These are phyloP conservation scores for Pseudogymnoascus pannorum DNA, from an alignment of 2,329 filamentous ascomycete genomes.

Conservation along the genomic window DNA sequence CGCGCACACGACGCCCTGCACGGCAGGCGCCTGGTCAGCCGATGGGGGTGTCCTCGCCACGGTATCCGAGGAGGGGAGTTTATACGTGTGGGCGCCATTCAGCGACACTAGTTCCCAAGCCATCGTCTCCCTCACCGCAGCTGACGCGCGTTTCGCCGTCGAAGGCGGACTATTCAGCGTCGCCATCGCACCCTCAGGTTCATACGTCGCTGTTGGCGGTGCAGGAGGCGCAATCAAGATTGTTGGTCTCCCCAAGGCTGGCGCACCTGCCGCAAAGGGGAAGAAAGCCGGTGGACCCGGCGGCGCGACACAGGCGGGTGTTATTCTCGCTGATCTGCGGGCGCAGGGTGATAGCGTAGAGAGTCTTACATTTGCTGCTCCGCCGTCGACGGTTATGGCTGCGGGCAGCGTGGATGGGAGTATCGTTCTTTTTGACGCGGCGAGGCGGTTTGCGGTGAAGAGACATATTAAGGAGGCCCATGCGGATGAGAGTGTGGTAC, in stretches of 20 bases:
- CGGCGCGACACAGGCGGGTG: constrained; percentile 48
- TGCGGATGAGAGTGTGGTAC: constrained; percentile 83
- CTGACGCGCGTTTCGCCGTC: constrained; percentile 85
- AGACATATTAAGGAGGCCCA: constrained; percentile 76
- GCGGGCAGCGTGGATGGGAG: constrained; percentile 65
- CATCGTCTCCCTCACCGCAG: constrained; percentile 67
- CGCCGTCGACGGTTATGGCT: constrained; percentile 47
- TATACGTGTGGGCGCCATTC: constrained; percentile 92
- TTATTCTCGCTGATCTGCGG: constrained; percentile 76
- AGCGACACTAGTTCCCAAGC: constrained; percentile 51
- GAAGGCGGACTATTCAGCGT: constrained; percentile 88
- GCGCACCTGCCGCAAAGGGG: constrained; percentile 23
- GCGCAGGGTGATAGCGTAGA: constrained; percentile 76
- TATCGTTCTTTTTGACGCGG: constrained; percentile 81
- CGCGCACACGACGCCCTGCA: constrained; percentile 77
- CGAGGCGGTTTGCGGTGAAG: constrained; percentile 79
- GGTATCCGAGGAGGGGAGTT: constrained; percentile 77
- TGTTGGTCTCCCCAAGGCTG: constrained; percentile 66
- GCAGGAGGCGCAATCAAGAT: constrained; percentile 81
- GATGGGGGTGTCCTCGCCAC: constrained; percentile 83
- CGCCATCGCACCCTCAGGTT: constrained; percentile 70
- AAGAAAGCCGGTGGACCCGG: constrained; percentile 29
- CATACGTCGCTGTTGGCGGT: constrained; percentile 79
- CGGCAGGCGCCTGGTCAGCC: constrained; percentile 82
- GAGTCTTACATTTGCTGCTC: constrained; percentile 58